Evolutionary conservation across 2,329 filamentous ascomycete species (phyloP), one percentile per base, ranked within the genome.

Genomic region (Clarireedia homoeocarpa): DNA sequence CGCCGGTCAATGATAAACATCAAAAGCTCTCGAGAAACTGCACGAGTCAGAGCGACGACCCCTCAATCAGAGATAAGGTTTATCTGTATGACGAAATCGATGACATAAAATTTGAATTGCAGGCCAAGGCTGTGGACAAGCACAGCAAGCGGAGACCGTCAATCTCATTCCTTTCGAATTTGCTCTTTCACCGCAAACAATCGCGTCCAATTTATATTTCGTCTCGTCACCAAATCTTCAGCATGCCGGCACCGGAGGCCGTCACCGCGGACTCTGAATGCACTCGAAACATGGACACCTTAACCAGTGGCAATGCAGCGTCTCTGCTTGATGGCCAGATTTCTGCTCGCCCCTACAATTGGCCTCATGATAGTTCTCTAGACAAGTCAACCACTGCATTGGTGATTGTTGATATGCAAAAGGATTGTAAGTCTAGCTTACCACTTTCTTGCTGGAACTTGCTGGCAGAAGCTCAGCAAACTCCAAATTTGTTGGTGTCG

Each of bases 331-430:
- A 60, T 14, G 38, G 38, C 12, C 36, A 54, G 34, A 7, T 54
- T 17, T 6, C 2, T 24, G 65, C 65, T 30, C 27, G 36, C 20
- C 73, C 73, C 20, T 75, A 74, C 57, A 53, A 67, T 50, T 75
- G 71, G 71, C 74, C 74, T 0, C 70, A 73, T 62, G 67, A 73
- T 60, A 51, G 62, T 17, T 65, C 66, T 14, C 71, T 78, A 49
- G 66, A 70, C 7, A 69, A 70, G 1, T 48, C 54, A 5, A 75
- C 71, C 24, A 80, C 78, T 4, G 78, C 78, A 1, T 68, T 81
- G 34, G 65, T 81, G 3, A 71, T 82, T 56, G 76, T 81, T 62
- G 78, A 82, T 67, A 77, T 81, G 71, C 78, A 81, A 65, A 74
- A 75, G 56, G 78, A 80, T 67, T 80, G 73, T 70, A 63, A 71